phyloP scores from a whole-genome alignment of 2,329 filamentous ascomycete genomes.

The Trichoderma sp. region DNA sequence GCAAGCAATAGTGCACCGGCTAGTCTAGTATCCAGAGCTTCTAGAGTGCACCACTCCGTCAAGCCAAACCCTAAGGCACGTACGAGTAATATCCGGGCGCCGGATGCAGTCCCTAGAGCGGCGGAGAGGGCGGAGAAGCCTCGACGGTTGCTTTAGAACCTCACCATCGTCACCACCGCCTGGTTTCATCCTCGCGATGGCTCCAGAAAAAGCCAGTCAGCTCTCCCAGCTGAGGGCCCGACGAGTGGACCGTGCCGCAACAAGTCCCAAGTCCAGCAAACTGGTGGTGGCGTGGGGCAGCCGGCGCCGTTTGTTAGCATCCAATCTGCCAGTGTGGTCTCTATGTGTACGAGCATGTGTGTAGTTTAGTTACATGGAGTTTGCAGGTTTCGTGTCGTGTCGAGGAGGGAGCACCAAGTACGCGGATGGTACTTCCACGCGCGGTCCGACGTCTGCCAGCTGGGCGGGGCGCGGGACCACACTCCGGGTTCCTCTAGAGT shows the following conservation, averaged over 20 bases:
- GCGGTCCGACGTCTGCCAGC: not conserved
- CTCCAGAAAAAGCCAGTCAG: conserved; percentile 9
- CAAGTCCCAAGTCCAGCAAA: not conserved
- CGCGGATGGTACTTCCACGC: not conserved
- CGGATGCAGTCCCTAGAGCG: conserved; percentile 9
- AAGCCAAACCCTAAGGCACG: not conserved
- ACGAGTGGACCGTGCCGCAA: conserved; percentile 13
- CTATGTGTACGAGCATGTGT: not conserved
- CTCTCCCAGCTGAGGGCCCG: conserved; percentile 12
- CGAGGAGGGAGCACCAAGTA: not conserved
- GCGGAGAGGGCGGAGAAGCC: conserved; percentile 1
- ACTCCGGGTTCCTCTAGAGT: not conserved
- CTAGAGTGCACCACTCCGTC: not conserved
- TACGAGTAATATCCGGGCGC: conserved; percentile 13
- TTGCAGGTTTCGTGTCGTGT: not conserved
- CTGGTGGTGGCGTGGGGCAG: conserved; percentile 16
- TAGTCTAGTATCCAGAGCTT: not conserved
- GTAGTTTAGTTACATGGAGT: not conserved
- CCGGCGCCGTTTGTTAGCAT: not conserved
- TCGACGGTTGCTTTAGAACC: not conserved
- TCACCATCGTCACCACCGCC: conserved; percentile 1
- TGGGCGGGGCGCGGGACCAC: not conserved
- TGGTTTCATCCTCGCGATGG: conserved; percentile 2
- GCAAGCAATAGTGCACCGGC: conserved; percentile 7
- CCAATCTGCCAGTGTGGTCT: not conserved